Evolutionary conservation across 768 basidiomycete genomes (phyloP).

Genomic region (Sporobolomyces phaffii): DNA sequence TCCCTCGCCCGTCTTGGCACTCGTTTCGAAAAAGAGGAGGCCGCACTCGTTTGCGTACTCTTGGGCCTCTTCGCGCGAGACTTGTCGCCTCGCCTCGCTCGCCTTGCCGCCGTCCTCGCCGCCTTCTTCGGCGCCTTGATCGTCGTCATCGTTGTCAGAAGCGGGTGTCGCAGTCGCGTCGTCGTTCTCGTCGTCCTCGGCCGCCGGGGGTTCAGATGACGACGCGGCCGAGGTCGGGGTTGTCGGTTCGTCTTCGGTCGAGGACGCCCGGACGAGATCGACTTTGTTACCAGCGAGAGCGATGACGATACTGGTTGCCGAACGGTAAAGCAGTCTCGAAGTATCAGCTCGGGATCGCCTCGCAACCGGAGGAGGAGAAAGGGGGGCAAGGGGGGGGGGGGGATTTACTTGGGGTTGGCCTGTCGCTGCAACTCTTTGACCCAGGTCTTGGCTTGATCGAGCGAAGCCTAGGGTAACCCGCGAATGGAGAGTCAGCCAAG

Average conservation of each 20-base stretch:
- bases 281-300: slow-evolving; percentile 97
- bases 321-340: neutral
- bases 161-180: slow-evolving; percentile 82
- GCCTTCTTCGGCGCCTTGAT: slow-evolving; percentile 52
- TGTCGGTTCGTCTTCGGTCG: slow-evolving; percentile 20
- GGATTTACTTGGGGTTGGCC: slow-evolving; percentile 87
- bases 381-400: neutral
- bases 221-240: slow-evolving; percentile 11
- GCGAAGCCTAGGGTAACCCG: slow-evolving; percentile 56
- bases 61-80: slow-evolving; percentile 87
- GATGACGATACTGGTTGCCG: slow-evolving; percentile 67
- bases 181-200: slow-evolving; percentile 64
- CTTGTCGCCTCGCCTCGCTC: slow-evolving; percentile 70
- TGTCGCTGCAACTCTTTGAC: slow-evolving; percentile 98
- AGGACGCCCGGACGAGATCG: slow-evolving; percentile 53
- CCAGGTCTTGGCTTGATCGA: slow-evolving; percentile 99
- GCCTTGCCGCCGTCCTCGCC: slow-evolving; percentile 51
- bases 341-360: neutral
- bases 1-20: slow-evolving; percentile 92
- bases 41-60: slow-evolving; percentile 95
- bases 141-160: slow-evolving; percentile 59
- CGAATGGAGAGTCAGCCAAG: too few species aligned
- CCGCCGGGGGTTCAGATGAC: neutral
- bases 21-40: slow-evolving; percentile 92
- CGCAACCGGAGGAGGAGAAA: too few species aligned